Base-by-base conservation (phyloP, 495 filamentous ascomycete genomes). In the Penicillium pancosmium region DNA sequence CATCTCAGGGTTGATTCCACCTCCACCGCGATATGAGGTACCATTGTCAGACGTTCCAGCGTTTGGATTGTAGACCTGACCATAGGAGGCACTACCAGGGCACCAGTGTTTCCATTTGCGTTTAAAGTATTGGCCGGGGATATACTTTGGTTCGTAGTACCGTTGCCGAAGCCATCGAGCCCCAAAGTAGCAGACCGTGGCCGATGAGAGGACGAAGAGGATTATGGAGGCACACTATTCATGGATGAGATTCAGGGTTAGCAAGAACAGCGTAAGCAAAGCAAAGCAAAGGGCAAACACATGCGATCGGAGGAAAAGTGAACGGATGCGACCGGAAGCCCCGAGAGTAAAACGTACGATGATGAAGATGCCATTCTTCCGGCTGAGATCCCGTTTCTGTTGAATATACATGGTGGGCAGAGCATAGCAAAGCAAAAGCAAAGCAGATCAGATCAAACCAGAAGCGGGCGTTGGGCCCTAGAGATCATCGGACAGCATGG, bases 81-180 rank as follows among this genome's bases (percentile, higher is more conserved):
- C 72, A 50, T 80, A 78, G 1, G 70, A 65, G 44, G 68, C 64
- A 18, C 68, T 76, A 1, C 82, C 83, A 6, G 68, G 65, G 2
- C 71, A 73, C 87, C 87, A 89, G 56, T 75, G 72, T 43, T 74
- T 75, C 87, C 88, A 90, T 73, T 77, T 72, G 13, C 70, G 73
- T 64, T 88, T 89, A 52, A 89, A 60, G 46, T 69, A 80, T 40
- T 74, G 70, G 0, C 80, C 82, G 12, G 86, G 88, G 33, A 87
- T 71, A 62, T 82, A 86, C 69, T 78, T 82, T 16, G 83, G 84
- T 40, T 82, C 76, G 41, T 75, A 79, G 54, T 81, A 64, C 60
- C 72, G 70, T 47, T 73, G 72, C 35, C 82, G 83, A 40, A 84
- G 65, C 54, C 72, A 68, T 4, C 83, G 80, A 21, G 82, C 66